Base-by-base conservation (phyloP, 2,329 filamentous ascomycete genomes). In the Leptographium lundbergii region DNA sequence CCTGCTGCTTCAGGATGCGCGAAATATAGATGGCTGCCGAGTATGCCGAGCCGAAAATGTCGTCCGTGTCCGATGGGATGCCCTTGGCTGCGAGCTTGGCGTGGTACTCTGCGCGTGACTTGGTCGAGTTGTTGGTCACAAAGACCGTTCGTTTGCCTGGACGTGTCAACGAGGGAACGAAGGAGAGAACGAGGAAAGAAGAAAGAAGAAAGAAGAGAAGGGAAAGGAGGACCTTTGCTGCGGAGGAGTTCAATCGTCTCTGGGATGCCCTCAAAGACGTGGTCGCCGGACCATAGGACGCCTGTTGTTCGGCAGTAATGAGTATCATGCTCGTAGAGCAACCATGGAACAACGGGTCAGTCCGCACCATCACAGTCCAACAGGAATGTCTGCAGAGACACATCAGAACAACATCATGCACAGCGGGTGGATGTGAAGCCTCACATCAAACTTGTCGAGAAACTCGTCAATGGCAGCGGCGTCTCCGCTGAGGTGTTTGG, bases 111-210 rank as follows among this genome's bases (percentile, higher is more conserved):
- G 81, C 77, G 59, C 94, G 87, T 13, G 92, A 96, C 72, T 99
- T 99, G 60, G 94, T 97, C 69, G 91, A 96, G 77, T 99, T 99
- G 76, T 99, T 99, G 48, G 94, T 99, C 57, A 99, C 94, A 69
- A 99, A 99, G 58, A 99, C 85, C 39, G 94, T 81, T 70, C 87
- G 87, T 73, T 99, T 99, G 69, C 89, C 91, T 94, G 57, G 3
- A 17, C 1, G 27, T 13, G 53, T 36, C 22, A 52, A 32, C 1
- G n/a, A 42, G 11, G 2, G 24, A n/a, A 14, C 25, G 52, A 27
- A 17, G 17, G 47, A 32, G 13, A 19, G 27, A 32, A 10, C 29
- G 32, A 52, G 25, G 22, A 25, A 19, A 55, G 11, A 6, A 22
- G n/a, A 27, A 6, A 3, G 24, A 24, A 14, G 22, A 54, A n/a